A percentile compares a stretch with the other conserved stretches of the same genome.
Evolutionary conservation across 768 basidiomycete genomes (phyloP).

Genomic region (Lyophyllum decastes): DNA sequence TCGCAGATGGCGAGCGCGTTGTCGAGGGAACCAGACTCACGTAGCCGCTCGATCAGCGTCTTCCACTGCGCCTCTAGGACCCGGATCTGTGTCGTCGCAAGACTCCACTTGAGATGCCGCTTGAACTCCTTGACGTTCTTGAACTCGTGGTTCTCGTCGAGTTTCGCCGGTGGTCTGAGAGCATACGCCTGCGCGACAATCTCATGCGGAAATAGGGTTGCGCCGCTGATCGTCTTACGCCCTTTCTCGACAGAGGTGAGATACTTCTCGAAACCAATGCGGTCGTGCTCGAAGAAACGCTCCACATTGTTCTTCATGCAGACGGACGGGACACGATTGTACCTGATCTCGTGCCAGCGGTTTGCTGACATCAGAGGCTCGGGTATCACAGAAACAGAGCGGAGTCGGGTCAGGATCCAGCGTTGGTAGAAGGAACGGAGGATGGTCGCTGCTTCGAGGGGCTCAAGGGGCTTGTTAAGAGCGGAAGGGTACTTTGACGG

Average conservation of each 20-base stretch:
- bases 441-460: constrained; percentile 32
- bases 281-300: constrained; percentile 60
- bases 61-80: constrained; percentile 72
- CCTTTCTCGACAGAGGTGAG: constrained; percentile 58
- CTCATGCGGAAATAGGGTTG: constrained; percentile 67
- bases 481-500: constrained; percentile 29
- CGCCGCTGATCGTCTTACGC: constrained; percentile 59
- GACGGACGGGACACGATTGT: constrained; percentile 58
- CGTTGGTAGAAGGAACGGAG: constrained; percentile 61
- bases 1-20: constrained; percentile 72
- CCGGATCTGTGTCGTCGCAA: constrained; percentile 35
- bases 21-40: constrained; percentile 56
- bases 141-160: constrained; percentile 14
- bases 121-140: constrained; percentile 26
- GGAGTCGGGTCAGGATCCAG: constrained; percentile 60
- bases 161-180: not conserved
- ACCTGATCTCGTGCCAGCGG: constrained; percentile 58
- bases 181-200: constrained; percentile 44
- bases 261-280: constrained; percentile 57
- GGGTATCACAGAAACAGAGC: constrained; percentile 43
- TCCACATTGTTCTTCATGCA: constrained; percentile 63
- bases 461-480: constrained; percentile 28
- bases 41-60: constrained; percentile 51
- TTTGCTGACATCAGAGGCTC: constrained; percentile 66
- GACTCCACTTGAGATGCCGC: constrained; percentile 27